Evolutionary conservation across 768 basidiomycete species (phyloP).

Genomic region (Kwoniella pini): DNA sequence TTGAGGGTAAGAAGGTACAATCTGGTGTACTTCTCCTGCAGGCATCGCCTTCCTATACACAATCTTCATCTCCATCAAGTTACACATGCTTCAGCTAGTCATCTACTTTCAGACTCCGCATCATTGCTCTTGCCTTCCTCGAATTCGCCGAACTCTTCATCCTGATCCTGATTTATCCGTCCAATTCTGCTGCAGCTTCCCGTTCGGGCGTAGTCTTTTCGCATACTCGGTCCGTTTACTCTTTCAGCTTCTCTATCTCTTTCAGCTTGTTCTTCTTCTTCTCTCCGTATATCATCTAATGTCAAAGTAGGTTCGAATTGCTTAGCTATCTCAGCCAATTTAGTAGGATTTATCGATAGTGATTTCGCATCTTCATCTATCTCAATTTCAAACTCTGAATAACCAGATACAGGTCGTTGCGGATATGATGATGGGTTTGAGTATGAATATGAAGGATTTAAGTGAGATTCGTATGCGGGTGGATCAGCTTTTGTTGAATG

Average conservation of each 20-base stretch:
- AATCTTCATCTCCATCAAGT: background rate
- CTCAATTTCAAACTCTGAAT: slow-evolving; percentile 4
- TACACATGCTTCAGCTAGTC: background rate
- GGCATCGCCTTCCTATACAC: background rate
- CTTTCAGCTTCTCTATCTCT: slow-evolving; percentile 6
- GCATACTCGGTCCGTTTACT: background rate
- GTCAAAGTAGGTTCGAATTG: slow-evolving; percentile 17
- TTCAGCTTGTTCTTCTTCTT: slow-evolving; percentile 25
- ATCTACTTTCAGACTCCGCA: background rate
- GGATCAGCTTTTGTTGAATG: background rate
- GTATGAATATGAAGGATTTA: background rate
- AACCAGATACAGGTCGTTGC: background rate
- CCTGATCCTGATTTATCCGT: background rate
- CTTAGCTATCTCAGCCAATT: slow-evolving; percentile 11
- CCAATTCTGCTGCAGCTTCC: background rate
- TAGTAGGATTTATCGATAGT: background rate
- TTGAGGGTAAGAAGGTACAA: background rate
- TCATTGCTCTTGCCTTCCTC: background rate
- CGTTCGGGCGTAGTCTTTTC: background rate
- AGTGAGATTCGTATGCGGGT: slow-evolving; percentile 3
- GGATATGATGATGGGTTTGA: background rate
- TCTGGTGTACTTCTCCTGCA: background rate
- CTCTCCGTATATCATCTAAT: slow-evolving; percentile 12
- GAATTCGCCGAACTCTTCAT: slow-evolving; percentile 23
- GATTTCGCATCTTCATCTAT: slow-evolving; percentile 15